Evolutionary conservation across 768 basidiomycete genomes (phyloP), one percentile per base, ranked within the genome.

Genomic region (Suillus variegatus): DNA sequence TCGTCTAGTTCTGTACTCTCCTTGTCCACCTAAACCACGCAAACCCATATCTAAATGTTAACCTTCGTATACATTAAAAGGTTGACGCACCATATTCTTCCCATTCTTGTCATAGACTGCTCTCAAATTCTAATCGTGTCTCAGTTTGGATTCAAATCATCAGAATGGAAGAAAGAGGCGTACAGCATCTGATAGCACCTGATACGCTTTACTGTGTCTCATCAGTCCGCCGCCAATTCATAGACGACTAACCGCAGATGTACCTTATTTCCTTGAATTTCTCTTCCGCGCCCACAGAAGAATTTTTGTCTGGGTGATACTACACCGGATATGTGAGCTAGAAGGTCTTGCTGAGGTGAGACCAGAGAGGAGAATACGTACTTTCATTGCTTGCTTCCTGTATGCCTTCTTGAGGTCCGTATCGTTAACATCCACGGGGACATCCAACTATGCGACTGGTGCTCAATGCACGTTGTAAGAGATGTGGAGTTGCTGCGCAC

Each of bases 191-290:
- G 92, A 91, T 36, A 95, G 82, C 65, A 97, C 90, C 78, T 96
- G 94, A 76, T 98, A 99, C 61, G 97, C 97, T 86, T 97, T 95
- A 75, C 94, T 94, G 70, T 44, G 69, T 54, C 63, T 60, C n/a
- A 38, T 68, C 49, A 62, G 61, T 20, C 47, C 66, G 49, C 65
- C 56, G 64, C 52, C 62, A 49, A 64, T 32, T 64, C 62, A 62
- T 57, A n/a, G 66, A 51, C 41, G 55, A 62, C 6, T n/a, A 25
- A 49, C 7, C 20, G 14, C 10, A 61, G 47, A 76, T 76, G 67
- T 70, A 89, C 93, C 94, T 95, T 73, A 99, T 93, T 55, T 97
- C 93, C 79, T 98, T 97, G 82, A 99, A 99, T 81, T 89, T 95
- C 75, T 93, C 91, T 75, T 95, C 95, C 1, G 97, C 97, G 72